Evolutionary conservation across 2,329 filamentous ascomycete genomes (phyloP).

Genomic region (Aureobasidium sp.): DNA sequence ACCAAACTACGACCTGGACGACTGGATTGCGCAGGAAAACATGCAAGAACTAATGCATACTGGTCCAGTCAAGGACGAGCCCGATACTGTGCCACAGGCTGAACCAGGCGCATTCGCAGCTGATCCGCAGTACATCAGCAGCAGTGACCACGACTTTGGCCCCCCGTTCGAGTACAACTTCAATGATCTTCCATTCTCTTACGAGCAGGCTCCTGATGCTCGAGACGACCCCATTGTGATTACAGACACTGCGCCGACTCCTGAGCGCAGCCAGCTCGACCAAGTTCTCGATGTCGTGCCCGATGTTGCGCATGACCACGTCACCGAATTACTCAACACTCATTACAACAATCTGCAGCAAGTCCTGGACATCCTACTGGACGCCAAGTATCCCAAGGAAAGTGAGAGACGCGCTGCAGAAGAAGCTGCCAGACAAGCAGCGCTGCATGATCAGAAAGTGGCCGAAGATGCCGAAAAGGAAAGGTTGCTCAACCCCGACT

Average conservation of each 20-base stretch:
- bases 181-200: not conserved
- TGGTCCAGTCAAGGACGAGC: not conserved
- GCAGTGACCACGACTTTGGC: not conserved
- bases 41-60: not conserved
- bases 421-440: constrained; percentile 24
- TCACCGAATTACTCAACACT: constrained; percentile 22
- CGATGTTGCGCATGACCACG: constrained; percentile 28
- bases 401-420: constrained; percentile 19
- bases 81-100: not conserved
- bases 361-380: constrained; percentile 26
- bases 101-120: not conserved
- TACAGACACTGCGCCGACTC: not conserved
- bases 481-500: not conserved
- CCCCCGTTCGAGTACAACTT: not conserved
- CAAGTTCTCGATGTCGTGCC: constrained; percentile 27
- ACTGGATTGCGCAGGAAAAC: not conserved
- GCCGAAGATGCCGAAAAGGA: constrained; percentile 21
- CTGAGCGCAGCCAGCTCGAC: not conserved
- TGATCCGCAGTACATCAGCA: not conserved
- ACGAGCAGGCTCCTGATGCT: not conserved
- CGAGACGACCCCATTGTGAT: not conserved
- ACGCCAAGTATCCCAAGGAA: constrained; percentile 20
- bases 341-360: constrained; percentile 14
- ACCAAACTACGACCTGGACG: not conserved
- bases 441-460: constrained; percentile 21